Base-by-base conservation (phyloP, 208 protist genomes). In the Tetramitus jugosus region DNA sequence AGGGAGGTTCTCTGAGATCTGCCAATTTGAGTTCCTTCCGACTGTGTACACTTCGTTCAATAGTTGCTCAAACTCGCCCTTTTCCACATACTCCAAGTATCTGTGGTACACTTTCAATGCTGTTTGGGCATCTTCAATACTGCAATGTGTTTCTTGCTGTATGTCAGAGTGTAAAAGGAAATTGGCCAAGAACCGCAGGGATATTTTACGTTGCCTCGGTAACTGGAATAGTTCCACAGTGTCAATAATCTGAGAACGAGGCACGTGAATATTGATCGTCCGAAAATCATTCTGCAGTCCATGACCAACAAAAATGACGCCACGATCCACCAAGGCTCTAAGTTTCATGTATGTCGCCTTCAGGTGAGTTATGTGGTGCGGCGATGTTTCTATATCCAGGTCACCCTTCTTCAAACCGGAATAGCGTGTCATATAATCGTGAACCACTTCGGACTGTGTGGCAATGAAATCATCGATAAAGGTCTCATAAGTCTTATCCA, bases 231-330 rank as follows among this genome's bases (percentile, higher is more conserved):
- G 82, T 79, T 96, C 88, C 0, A 97, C 92, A 14, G 95, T 98
- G 81, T 98, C 95, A 77, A 97, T 94, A 85, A 97, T 96, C 80
- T 97, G 94, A 52, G 92, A 85, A 37, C 87, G 84, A 45, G 95
- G 95, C 14, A 97, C 93, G 40, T 31, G 86, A 39, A 97, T 94
- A 81, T 97, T 97, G 85, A 95, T 95, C 60, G 96, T 95, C 39
- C 93, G 86, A 76, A 98, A 97, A 84, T 97, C 95, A 78, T 97
- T 93, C 46, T 88, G 80, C 17, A 98, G 84, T 46, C 94, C 94
- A 81, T 98, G 95, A 37, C 95, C 95, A 31, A 97, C 92, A 84
- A 98, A 97, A 40, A 89, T 85, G 1, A 92, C 92, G 29, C 91
- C 90, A 29, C 84, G 83, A 82, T 98, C 95, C 1, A 94, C 89